Evolutionary conservation across 768 basidiomycete species (phyloP).

Genomic region (Coprinopsis sp.): DNA sequence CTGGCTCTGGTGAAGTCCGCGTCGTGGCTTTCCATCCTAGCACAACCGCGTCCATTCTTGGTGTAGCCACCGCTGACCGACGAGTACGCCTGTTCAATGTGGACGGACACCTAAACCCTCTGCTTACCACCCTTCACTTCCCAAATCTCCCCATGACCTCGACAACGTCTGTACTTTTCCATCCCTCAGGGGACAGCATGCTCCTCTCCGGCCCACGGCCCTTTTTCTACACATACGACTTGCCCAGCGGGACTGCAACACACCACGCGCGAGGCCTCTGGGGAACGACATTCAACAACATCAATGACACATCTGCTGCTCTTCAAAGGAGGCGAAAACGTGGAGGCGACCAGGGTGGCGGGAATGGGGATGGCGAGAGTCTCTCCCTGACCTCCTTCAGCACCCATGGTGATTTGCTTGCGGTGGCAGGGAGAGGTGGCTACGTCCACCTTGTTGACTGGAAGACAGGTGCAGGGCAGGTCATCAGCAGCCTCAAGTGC

Average conservation of each 20-base stretch:
- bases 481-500: conserved; percentile 80
- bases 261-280: conserved; percentile 59
- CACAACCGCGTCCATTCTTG: conserved; percentile 72
- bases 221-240: conserved; percentile 90
- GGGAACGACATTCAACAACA: conserved; percentile 59
- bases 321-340: conserved; percentile 29
- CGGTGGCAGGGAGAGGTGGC: conserved; percentile 72
- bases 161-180: conserved; percentile 63
- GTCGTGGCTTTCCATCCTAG: conserved; percentile 88
- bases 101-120: conserved; percentile 91
- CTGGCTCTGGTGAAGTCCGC: conserved; percentile 66
- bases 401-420: conserved; percentile 51
- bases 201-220: conserved; percentile 86
- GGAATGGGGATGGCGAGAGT: conserved; percentile 37
- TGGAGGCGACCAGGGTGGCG: conserved; percentile 15
- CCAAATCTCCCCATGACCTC: conserved; percentile 79
- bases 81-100: conserved; percentile 92
- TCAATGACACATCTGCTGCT: conserved; percentile 12
- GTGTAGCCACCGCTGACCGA: conserved; percentile 82
- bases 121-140: conserved; percentile 85
- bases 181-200: conserved; percentile 80
- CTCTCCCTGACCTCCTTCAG: conserved; percentile 74
- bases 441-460: conserved; percentile 89
- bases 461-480: conserved; percentile 81
- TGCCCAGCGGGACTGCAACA: conserved; percentile 74